A percentile compares a stretch with the other conserved stretches of the same genome.
These are phyloP conservation scores for Ampelomyces quisqualis DNA, from an alignment of 2,329 filamentous ascomycete species.

Conservation along the genomic window DNA sequence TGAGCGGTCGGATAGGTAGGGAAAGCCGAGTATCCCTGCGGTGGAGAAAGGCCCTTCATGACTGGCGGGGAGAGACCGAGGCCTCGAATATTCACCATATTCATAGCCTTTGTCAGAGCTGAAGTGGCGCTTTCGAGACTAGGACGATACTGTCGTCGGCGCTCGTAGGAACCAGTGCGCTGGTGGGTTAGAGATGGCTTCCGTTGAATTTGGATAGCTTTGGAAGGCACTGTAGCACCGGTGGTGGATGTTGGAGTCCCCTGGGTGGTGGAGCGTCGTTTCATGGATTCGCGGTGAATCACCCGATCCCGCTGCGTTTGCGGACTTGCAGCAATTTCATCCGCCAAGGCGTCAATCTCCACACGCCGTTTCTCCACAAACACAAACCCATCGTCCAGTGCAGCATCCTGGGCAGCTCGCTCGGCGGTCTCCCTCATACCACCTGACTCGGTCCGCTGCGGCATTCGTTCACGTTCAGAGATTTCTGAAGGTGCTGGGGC, in stretches of 20 bases:
- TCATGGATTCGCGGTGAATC: conserved; percentile 61
- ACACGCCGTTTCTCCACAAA: conserved; percentile 93
- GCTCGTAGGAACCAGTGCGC: conserved; percentile 77
- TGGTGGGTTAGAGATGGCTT: conserved; percentile 63
- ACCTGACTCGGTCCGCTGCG: conserved; percentile 42
- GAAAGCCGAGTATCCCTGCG: conserved; percentile 75
- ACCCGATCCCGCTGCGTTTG: conserved; percentile 52
- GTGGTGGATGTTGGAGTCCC: conserved; percentile 67
- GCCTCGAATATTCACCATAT: conserved; percentile 81
- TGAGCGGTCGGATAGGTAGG: conserved; percentile 77
- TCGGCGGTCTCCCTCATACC: conserved; percentile 55
- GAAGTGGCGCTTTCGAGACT: conserved; percentile 78
- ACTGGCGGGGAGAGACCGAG: conserved; percentile 67
- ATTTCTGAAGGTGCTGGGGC: conserved; percentile 49
- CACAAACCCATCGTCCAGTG: conserved; percentile 91
- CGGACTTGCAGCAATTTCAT: conserved; percentile 86
- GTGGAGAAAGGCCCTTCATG: conserved; percentile 64
- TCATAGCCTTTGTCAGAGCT: conserved; percentile 90
- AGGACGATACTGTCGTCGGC: conserved; percentile 71
- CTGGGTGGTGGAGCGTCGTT: conserved; percentile 77
- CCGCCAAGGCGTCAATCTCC: conserved; percentile 94
- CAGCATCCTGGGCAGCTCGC: conserved; percentile 78
- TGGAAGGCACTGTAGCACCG: conserved; percentile 69
- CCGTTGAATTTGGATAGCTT: conserved; percentile 74
- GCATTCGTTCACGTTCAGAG: conserved; percentile 48